Percentiles rank a stretch among this genome's conserved stretches.
phyloP scores from a whole-genome alignment of 2,329 filamentous ascomycete genomes.

The Calonectria honghensis region DNA sequence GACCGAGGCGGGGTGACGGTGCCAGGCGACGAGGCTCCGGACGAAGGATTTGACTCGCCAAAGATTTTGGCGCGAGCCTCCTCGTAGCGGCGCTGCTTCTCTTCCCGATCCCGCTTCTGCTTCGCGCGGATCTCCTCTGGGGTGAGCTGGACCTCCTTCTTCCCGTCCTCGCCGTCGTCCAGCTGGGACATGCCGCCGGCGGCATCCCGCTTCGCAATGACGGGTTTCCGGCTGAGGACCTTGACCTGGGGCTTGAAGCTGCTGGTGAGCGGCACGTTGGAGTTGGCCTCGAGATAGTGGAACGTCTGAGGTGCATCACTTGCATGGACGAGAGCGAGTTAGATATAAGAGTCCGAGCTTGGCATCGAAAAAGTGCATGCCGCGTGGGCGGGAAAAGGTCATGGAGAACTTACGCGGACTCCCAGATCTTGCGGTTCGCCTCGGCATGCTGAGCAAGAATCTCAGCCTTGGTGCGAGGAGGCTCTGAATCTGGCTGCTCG shows the following conservation, averaged over 20 bases:
- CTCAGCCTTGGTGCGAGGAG: slow-evolving; percentile 81
- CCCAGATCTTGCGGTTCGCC: slow-evolving; percentile 90
- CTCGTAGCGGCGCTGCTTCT: slow-evolving; percentile 93
- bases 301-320: slow-evolving; percentile 85
- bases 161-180: slow-evolving; percentile 74
- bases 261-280: slow-evolving; percentile 75
- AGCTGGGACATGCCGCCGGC: slow-evolving; percentile 68
- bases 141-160: slow-evolving; percentile 77
- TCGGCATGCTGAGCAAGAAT: slow-evolving; percentile 87
- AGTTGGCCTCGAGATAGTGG: slow-evolving; percentile 82
- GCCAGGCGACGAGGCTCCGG: slow-evolving; percentile 78
- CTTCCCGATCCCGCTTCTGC: slow-evolving; percentile 86
- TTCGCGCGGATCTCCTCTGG: slow-evolving; percentile 86
- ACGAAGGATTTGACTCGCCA: slow-evolving; percentile 75
- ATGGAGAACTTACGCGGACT: slow-evolving; percentile 81
- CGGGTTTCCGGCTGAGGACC: slow-evolving; percentile 88
- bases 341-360: slow-evolving; percentile 35
- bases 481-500: slow-evolving; percentile 59
- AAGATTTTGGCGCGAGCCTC: slow-evolving; percentile 93
- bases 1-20: slow-evolving; percentile 74
- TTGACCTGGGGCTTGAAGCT: slow-evolving; percentile 89
- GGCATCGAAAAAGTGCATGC: slow-evolving; percentile 13
- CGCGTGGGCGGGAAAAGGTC: slow-evolving; percentile 16
- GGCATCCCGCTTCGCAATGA: slow-evolving; percentile 75
- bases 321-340: slow-evolving; percentile 31